A percentile compares a stretch with the other conserved stretches of the same genome.
phyloP scores from a whole-genome alignment of 2,329 filamentous ascomycete genomes.

The Epichloe baconii region DNA sequence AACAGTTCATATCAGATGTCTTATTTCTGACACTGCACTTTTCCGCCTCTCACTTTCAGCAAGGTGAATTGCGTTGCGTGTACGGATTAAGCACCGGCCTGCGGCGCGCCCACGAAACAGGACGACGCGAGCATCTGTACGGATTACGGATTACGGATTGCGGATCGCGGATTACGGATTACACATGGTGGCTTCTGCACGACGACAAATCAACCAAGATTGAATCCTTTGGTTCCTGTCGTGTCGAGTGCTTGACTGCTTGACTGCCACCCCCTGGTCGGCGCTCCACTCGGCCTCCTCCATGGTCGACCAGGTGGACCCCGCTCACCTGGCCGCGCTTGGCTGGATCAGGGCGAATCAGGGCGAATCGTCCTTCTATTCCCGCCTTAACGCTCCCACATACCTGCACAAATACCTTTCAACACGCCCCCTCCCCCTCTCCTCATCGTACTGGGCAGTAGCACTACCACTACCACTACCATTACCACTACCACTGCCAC shows the following conservation, averaged over 20 bases:
- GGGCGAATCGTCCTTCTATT: conserved; percentile 5
- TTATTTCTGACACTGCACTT: background rate
- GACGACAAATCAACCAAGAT: background rate
- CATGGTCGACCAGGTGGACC: conserved; percentile 4
- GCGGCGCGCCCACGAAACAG: background rate
- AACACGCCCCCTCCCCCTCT: background rate
- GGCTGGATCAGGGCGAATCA: conserved; percentile 5
- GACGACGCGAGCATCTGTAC: background rate
- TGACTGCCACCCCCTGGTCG: conserved; percentile 6
- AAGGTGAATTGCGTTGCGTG: too few species aligned
- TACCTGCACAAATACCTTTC: conserved; percentile 6
- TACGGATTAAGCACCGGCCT: too few species aligned
- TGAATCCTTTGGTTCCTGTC: too few species aligned
- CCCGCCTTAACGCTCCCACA: conserved; percentile 2
- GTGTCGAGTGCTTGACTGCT: background rate
- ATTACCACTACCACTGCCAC: background rate
- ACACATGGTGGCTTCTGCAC: background rate
- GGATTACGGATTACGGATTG: background rate
- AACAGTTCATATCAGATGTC: background rate
- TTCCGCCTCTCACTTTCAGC: background rate
- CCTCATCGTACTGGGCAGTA: background rate
- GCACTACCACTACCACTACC: background rate
- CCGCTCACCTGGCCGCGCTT: conserved; percentile 9
- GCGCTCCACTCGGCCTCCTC: conserved; percentile 10
- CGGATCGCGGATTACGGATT: background rate